Conservation (phyloP, 495 filamentous ascomycete genomes). For the Wilcoxina mikolae region DNA sequence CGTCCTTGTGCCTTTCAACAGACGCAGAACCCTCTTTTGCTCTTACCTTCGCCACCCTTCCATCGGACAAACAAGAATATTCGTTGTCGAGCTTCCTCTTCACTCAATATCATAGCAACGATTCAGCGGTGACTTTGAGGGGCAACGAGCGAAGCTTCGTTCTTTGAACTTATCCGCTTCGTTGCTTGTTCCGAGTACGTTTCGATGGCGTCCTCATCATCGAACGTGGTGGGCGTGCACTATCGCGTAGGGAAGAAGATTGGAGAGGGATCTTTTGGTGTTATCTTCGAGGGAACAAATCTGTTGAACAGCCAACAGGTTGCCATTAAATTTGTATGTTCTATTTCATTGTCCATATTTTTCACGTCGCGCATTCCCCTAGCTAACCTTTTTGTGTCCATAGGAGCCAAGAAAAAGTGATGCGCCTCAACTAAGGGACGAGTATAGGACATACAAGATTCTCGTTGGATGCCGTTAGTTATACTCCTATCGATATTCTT, state of each 20-base stretch:
- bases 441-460: constrained; percentile 99
- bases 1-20: background rate
- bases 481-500: no score
- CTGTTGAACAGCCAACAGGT: constrained; percentile 98
- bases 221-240: constrained; percentile 97
- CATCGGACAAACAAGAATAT: background rate
- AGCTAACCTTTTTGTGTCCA: constrained; percentile 2
- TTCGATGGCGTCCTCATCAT: constrained; percentile 80
- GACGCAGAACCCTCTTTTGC: background rate
- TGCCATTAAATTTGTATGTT: constrained; percentile 95
- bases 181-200: constrained; percentile 12
- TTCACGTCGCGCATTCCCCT: background rate
- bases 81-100: background rate
- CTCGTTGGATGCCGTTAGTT: constrained; percentile 95
- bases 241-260: constrained; percentile 99
- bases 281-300: constrained; percentile 98
- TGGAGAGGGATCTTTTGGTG: constrained; percentile 95
- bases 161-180: background rate
- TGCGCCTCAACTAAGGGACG: constrained; percentile 92
- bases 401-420: constrained; percentile 98
- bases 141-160: background rate
- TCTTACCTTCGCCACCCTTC: background rate
- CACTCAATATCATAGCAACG: background rate
- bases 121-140: no score
- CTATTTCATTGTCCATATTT: background rate